Evolutionary conservation across 345 rosid species (phyloP).

Genomic region (Citrus hindsii): DNA sequence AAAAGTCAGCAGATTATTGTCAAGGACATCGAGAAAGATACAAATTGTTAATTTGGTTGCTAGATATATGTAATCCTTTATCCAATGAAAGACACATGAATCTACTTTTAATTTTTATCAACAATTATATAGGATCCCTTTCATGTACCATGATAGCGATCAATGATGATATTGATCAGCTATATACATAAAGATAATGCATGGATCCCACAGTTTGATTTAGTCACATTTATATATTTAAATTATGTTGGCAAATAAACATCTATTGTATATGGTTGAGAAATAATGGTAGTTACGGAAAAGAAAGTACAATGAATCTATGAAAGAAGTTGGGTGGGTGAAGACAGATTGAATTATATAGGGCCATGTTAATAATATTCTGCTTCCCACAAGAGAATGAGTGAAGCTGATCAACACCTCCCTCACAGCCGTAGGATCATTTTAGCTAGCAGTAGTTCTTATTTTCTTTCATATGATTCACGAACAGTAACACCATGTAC

Average conservation of each 20-base stretch:
- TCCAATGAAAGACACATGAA: background rate
- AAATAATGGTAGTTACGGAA: background rate
- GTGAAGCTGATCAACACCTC: too few relatives aligned
- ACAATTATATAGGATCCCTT: background rate
- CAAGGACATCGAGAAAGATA: background rate
- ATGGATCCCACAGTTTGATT: background rate
- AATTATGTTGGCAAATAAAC: background rate
- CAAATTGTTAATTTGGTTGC: background rate
- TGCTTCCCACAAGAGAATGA: background rate
- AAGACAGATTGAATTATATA: background rate
- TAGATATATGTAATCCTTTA: background rate
- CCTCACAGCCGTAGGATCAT: background rate
- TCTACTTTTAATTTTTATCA: background rate
- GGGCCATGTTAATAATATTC: background rate
- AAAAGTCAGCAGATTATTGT: slow-evolving; percentile 3
- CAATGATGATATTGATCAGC: background rate
- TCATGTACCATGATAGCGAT: background rate
- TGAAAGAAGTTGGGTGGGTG: background rate
- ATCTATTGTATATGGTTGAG: background rate
- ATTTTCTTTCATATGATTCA: background rate
- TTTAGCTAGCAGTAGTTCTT: background rate
- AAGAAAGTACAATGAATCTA: background rate
- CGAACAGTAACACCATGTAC: too few relatives aligned
- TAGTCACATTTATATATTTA: background rate
- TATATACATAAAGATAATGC: background rate